A percentile compares a stretch with the other conserved stretches of the same genome.
Evolutionary conservation across 768 basidiomycete genomes (phyloP).

Genomic region (Tylopilus intermedius): DNA sequence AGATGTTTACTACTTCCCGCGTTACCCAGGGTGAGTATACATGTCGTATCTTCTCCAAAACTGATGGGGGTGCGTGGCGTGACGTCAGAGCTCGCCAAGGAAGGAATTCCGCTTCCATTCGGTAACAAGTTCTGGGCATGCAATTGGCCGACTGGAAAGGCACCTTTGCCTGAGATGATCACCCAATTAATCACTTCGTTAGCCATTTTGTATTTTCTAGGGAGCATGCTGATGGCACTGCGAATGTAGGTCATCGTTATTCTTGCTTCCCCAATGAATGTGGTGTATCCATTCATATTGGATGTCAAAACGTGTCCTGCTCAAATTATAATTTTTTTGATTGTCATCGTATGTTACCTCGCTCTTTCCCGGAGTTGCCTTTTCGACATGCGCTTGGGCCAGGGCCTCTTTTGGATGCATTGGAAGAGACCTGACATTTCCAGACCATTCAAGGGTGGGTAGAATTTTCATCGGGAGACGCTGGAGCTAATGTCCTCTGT

Average conservation of each 20-base stretch:
- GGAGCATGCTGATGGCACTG: slow-evolving; percentile 1
- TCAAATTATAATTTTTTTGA: no score
- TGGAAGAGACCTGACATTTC: no score
- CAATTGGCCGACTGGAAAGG: slow-evolving; percentile 54
- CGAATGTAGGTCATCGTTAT: slow-evolving; percentile 43
- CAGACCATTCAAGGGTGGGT: no score
- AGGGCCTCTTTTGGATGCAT: no score
- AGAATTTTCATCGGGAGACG: no score
- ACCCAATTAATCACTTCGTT: slow-evolving; percentile 47
- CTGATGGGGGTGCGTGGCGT: no score
- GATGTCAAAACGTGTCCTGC: slow-evolving; percentile 35
- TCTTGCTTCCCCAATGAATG: slow-evolving; percentile 44
- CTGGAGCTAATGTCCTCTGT: no score
- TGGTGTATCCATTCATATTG: slow-evolving; percentile 31
- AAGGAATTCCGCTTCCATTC: slow-evolving; percentile 56
- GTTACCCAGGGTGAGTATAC: slow-evolving; percentile 43
- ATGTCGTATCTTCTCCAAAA: no score
- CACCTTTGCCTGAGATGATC: slow-evolving; percentile 50
- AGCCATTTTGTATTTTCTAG: neutral
- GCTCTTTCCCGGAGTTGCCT: no score
- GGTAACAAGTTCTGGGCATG: slow-evolving; percentile 57
- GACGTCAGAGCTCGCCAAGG: slow-evolving; percentile 50
- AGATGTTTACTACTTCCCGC: slow-evolving; percentile 47
- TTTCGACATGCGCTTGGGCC: no score
- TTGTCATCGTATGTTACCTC: no score